Base-by-base conservation (phyloP, 1,284 basidiomycete genomes). In the Ustilago cynodontis region DNA sequence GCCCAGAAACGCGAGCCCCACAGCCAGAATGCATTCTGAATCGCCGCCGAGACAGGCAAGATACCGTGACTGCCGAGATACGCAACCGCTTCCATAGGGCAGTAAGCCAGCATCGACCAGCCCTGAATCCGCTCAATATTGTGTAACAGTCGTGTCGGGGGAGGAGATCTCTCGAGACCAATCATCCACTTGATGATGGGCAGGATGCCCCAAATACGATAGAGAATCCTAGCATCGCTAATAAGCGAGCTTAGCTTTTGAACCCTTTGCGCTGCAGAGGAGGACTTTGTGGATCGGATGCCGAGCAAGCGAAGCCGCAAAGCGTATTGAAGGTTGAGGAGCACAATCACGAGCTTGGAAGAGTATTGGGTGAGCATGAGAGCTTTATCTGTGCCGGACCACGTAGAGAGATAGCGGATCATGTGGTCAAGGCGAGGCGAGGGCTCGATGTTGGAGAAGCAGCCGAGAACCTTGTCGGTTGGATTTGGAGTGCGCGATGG, bases 181-280 rank as follows among this genome's bases (percentile, higher is more conserved):
- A 84, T 78, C 80, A 86, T 85, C 84, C 84, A 86, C 69, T 86
- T 77, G 57, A 85, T 24, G 59, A 86, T 86, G 39, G 83, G 82
- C 51, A 86, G 65, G n/a, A 85, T 66, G n/a, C 81, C 82, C 83
- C 83, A 85, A 59, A 86, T 86, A 28, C 84, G 72, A 69, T 71
- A 85, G 8, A 86, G 75, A 31, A 78, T 59, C 14, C 84, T 65
- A 3, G 82, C 84, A 62, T 86, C 81, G 59, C 77, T 74, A 45
- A 82, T 68, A 33, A 85, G 71, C 31, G 72, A 59, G 39, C 62
- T 62, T 18, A 85, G 75, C 45, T 73, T 78, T 33, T 70, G 60
- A 9, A 85, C 22, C 3, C 77, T 56, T 53, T 72, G 62, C 0
- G 78, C 81, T 14, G 71, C 71, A 13, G 61, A 69, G 2, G 77